Evolutionary conservation across 164 flowering plant genomes (phyloP).

Genomic region (Saururus chinensis): DNA sequence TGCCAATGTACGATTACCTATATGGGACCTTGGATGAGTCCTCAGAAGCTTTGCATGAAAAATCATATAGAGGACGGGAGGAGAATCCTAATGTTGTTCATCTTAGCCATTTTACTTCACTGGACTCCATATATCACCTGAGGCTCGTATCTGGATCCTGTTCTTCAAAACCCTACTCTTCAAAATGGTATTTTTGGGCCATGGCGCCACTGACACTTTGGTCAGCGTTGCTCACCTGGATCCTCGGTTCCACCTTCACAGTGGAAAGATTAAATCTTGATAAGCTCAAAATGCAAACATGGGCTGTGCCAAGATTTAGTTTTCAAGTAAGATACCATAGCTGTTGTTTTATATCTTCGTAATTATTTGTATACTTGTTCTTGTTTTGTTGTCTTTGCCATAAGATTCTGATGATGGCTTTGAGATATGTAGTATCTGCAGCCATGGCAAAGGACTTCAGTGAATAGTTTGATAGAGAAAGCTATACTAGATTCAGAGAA

Average conservation of each 20-base stretch:
- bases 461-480: constrained; percentile 52
- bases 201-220: constrained; percentile 44
- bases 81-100: constrained; percentile 38
- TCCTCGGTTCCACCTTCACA: constrained; percentile 33
- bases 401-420: too few relatives aligned
- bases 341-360: too few relatives aligned
- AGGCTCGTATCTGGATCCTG: constrained; percentile 32
- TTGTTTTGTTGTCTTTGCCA: too few relatives aligned
- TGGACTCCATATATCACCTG: constrained; percentile 41
- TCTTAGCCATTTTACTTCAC: constrained; percentile 42
- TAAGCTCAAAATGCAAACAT: constrained; percentile 37
- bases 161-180: constrained; percentile 35
- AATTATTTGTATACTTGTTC: too few relatives aligned
- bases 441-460: constrained; percentile 27
- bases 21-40: constrained; percentile 44
- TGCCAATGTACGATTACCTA: constrained; percentile 52
- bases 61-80: constrained; percentile 16
- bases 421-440: constrained; percentile 30
- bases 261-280: constrained; percentile 38
- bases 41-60: constrained; percentile 25
- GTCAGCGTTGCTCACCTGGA: constrained; percentile 34
- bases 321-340: constrained; percentile 28
- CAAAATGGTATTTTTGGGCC: constrained; percentile 40
- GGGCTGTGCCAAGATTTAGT: constrained; percentile 50
- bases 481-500: constrained; percentile 52